Evolutionary conservation across 1,284 basidiomycete genomes (phyloP).

Genomic region (Sparassis latifolia): DNA sequence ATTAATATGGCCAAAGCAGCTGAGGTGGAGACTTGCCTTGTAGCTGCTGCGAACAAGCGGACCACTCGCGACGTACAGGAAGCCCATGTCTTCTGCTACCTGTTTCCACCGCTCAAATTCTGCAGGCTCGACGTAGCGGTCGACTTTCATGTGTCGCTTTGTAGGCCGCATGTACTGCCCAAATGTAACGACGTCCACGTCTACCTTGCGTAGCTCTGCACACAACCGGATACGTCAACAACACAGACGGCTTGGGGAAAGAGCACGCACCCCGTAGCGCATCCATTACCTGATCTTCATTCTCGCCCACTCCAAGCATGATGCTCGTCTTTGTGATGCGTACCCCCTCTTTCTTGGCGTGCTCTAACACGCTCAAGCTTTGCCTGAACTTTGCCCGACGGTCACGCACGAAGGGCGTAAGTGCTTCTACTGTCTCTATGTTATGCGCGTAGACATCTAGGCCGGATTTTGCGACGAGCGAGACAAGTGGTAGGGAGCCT

Average conservation of each 20-base stretch:
- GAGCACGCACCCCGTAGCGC: slow-evolving; percentile 70
- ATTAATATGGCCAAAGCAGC: not conserved
- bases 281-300: slow-evolving; percentile 76
- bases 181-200: slow-evolving; percentile 98
- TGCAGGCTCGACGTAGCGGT: slow-evolving; percentile 89
- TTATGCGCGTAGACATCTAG: slow-evolving; percentile 99
- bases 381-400: slow-evolving; percentile 91
- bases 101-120: slow-evolving; percentile 93
- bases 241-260: no score
- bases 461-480: slow-evolving; percentile 82
- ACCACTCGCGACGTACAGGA: slow-evolving; percentile 96
- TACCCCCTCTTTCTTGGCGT: slow-evolving; percentile 78
- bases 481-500: slow-evolving; percentile 73
- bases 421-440: slow-evolving; percentile 89
- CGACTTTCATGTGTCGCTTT: slow-evolving; percentile 98
- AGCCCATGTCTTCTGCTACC: slow-evolving; percentile 89
- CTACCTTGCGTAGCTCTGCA: slow-evolving; percentile 76
- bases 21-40: slow-evolving; percentile 56
- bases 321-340: slow-evolving; percentile 97
- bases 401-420: slow-evolving; percentile 95
- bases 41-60: slow-evolving; percentile 95
- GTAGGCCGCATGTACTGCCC: slow-evolving; percentile 99
- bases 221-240: not conserved
- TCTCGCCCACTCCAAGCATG: slow-evolving; percentile 97
- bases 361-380: slow-evolving; percentile 79